Evolutionary conservation across 371 early-diverging fungal genomes (phyloP).

Genomic region (Synchytrium microbalum): DNA sequence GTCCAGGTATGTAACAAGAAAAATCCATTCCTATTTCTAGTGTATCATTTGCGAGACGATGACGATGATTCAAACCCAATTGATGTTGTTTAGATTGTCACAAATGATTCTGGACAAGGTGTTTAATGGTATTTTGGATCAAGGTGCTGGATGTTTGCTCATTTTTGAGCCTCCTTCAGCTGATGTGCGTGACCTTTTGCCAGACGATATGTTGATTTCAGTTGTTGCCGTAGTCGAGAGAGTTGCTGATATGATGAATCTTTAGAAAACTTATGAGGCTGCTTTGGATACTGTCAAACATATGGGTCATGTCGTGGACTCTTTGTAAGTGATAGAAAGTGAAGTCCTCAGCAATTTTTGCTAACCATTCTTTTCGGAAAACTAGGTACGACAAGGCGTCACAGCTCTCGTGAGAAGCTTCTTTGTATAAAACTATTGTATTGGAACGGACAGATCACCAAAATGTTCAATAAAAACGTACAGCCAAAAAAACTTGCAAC

Average conservation of each 20-base stretch:
- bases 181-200: slow-evolving; percentile 64
- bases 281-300: slow-evolving; percentile 93
- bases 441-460: too few relatives aligned
- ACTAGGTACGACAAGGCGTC: neutral
- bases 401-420: neutral
- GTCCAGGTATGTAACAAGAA: slow-evolving; percentile 51
- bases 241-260: neutral
- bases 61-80: neutral
- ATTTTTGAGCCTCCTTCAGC: slow-evolving; percentile 84
- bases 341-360: neutral
- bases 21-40: too few relatives aligned
- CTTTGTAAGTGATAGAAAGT: slow-evolving; percentile 51
- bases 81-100: slow-evolving; percentile 55
- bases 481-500: too few relatives aligned
- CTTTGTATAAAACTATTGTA: neutral
- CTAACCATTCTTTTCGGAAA: neutral
- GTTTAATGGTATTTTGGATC: slow-evolving; percentile 93
- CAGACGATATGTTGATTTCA: neutral
- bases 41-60: neutral
- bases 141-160: slow-evolving; percentile 86
- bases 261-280: slow-evolving; percentile 78
- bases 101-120: slow-evolving; percentile 98
- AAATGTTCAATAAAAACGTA: too few relatives aligned
- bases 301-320: slow-evolving; percentile 89
- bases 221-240: neutral